A percentile compares a stretch with the other conserved stretches of the same genome.
Evolutionary conservation across 257 asterid species (phyloP).

Genomic region (Euphrasia confusa): DNA sequence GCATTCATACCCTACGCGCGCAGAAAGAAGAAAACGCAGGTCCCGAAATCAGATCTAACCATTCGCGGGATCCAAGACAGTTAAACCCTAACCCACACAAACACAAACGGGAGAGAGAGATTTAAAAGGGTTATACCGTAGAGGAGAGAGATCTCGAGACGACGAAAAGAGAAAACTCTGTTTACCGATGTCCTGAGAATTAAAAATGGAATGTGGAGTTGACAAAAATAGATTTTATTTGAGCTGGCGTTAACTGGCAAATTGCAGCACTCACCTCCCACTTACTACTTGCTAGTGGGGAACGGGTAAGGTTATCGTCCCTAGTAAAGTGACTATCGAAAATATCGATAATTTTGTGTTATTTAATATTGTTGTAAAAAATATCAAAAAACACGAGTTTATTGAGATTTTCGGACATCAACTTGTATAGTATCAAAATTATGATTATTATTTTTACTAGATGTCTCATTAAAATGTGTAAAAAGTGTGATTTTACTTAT

Average conservation of each 20-base stretch:
- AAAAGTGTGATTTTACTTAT: too few relatives aligned
- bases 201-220: background rate
- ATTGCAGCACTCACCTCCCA: slow-evolving; percentile 26
- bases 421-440: too few relatives aligned
- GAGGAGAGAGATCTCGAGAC: slow-evolving; percentile 22
- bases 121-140: slow-evolving; percentile 19
- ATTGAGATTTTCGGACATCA: too few relatives aligned
- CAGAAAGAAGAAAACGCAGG: background rate
- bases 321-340: background rate
- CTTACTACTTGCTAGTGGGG: background rate
- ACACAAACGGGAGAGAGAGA: slow-evolving; percentile 4
- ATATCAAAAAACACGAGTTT: too few relatives aligned
- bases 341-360: too few relatives aligned
- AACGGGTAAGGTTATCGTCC: background rate
- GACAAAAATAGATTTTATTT: background rate
- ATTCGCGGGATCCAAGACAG: slow-evolving; percentile 12
- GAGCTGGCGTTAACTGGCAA: background rate
- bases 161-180: slow-evolving; percentile 3
- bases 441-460: too few relatives aligned
- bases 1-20: slow-evolving; percentile 25
- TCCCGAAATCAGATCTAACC: slow-evolving; percentile 26
- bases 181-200: slow-evolving; percentile 3
- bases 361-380: too few relatives aligned
- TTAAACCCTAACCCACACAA: slow-evolving; percentile 20
- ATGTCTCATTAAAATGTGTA: too few relatives aligned